phyloP scores from a whole-genome alignment of 2,329 filamentous ascomycete genomes.

The Cladophialophora carrionii region DNA sequence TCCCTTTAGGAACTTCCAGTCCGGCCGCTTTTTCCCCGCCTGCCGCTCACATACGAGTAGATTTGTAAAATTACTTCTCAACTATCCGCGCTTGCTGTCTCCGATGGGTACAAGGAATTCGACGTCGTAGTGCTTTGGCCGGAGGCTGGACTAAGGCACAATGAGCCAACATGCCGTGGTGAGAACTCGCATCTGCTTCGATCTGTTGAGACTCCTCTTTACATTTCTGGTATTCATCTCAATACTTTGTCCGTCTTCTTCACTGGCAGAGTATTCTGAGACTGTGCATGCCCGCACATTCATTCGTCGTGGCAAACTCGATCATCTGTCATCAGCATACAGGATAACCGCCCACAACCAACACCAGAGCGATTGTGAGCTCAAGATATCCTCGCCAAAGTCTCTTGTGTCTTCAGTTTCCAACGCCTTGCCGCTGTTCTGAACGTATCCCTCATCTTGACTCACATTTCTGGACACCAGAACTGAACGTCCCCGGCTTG shows the following conservation, averaged over 20 bases:
- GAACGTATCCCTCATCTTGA: slow-evolving; percentile 22
- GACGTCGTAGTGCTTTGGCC: neutral
- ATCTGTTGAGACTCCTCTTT: neutral
- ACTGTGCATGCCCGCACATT: slow-evolving; percentile 28
- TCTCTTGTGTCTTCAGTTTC: slow-evolving; percentile 22
- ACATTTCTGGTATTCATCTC: neutral
- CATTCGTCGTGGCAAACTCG: slow-evolving; percentile 16
- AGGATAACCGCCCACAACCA: slow-evolving; percentile 21
- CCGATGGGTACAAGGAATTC: neutral
- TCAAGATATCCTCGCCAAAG: slow-evolving; percentile 27
- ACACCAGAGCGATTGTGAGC: slow-evolving; percentile 8
- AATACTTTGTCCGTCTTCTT: neutral
- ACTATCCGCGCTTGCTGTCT: neutral
- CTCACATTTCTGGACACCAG: slow-evolving; percentile 26
- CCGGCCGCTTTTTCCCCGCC: neutral
- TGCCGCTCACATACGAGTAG: neutral
- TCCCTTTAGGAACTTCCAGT: neutral
- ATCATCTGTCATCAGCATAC: slow-evolving; percentile 22
- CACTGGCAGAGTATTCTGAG: neutral
- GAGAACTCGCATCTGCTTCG: neutral
- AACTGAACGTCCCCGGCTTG: slow-evolving; percentile 22
- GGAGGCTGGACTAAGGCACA: neutral
- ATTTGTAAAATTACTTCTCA: neutral
- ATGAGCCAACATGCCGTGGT: neutral
- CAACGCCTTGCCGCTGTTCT: slow-evolving; percentile 15